phyloP scores from a whole-genome alignment of 352 stramenopile species.

The Pythium insidiosum region DNA sequence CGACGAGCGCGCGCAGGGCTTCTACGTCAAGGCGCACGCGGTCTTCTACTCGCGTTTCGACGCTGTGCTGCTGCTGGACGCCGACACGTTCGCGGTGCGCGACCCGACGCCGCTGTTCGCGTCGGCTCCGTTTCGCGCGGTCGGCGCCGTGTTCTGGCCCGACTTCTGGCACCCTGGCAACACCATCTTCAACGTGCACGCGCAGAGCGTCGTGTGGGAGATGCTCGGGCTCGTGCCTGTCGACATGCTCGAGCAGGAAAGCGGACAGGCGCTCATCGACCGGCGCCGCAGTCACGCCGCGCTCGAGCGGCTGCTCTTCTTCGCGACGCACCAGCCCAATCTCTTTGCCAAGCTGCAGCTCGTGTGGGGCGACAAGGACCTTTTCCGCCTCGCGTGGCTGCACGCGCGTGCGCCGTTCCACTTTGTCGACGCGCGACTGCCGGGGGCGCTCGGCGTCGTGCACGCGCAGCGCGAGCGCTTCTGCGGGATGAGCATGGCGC shows the following conservation, averaged over 20 bases:
- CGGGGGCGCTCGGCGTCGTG: slow-evolving; percentile 13
- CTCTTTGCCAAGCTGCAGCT: slow-evolving; percentile 14
- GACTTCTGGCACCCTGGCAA: slow-evolving; percentile 28
- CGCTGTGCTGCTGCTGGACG: slow-evolving; percentile 22
- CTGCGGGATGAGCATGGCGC: slow-evolving; percentile 23
- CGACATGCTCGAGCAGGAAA: slow-evolving; percentile 26
- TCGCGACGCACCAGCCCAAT: slow-evolving; percentile 13
- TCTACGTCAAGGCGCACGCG: slow-evolving; percentile 24
- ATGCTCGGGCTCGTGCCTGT: slow-evolving; percentile 18
- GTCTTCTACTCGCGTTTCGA: slow-evolving; percentile 26
- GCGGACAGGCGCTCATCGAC: slow-evolving; percentile 19
- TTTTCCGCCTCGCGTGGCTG: slow-evolving; percentile 22
- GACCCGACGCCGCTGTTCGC: slow-evolving; percentile 20
- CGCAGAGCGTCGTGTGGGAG: slow-evolving; percentile 22
- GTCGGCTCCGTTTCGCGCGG: slow-evolving; percentile 7
- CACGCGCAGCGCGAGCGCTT: slow-evolving; percentile 11
- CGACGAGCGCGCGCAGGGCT: slow-evolving; percentile 13
- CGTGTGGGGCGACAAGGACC: slow-evolving; percentile 25
- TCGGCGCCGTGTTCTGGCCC: slow-evolving; percentile 27
- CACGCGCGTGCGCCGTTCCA: slow-evolving; percentile 6
- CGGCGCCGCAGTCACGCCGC: slow-evolving; percentile 3
- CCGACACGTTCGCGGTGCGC: slow-evolving; percentile 23
- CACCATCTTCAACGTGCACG: slow-evolving; percentile 27
- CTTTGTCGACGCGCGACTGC: slow-evolving; percentile 15
- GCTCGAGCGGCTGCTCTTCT: slow-evolving; percentile 15